These are phyloP conservation scores for Pulveroboletus sp. DNA, from an alignment of 768 basidiomycete genomes.

Conservation along the genomic window DNA sequence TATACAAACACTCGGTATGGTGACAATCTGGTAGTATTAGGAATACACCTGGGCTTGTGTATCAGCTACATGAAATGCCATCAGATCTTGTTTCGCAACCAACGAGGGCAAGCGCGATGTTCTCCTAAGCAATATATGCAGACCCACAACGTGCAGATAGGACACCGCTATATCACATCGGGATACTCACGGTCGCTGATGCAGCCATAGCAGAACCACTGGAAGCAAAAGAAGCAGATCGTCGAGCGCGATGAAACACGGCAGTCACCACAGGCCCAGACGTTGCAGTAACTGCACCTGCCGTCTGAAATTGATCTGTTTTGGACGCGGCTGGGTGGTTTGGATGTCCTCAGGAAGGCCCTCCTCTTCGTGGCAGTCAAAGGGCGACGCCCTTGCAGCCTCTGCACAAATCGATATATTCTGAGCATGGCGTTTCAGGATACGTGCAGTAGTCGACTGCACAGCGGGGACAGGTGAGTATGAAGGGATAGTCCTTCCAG, in stretches of 20 bases:
- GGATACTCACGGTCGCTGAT: background rate
- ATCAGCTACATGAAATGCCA: background rate
- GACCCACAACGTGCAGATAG: background rate
- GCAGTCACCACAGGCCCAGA: constrained; percentile 12
- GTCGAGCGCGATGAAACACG: background rate
- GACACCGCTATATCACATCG: background rate
- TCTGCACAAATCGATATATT: background rate
- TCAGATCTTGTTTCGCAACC: background rate
- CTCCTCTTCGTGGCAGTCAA: constrained; percentile 16
- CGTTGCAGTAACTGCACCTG: background rate
- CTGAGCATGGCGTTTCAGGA: rapidly evolving
- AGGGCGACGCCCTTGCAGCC: constrained; percentile 5
- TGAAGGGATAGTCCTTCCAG: background rate
- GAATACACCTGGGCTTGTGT: too few relatives aligned
- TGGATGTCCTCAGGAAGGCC: background rate
- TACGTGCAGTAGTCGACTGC: constrained; percentile 5
- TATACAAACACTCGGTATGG: too few relatives aligned
- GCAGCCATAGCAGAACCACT: constrained; percentile 8
- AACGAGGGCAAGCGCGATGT: background rate
- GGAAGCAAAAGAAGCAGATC: background rate
- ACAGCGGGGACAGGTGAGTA: constrained; percentile 17
- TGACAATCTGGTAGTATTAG: too few relatives aligned
- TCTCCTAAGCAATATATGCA: background rate
- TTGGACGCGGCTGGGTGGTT: background rate
- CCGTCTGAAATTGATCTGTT: background rate